phyloP scores from a whole-genome alignment of 768 basidiomycete species.

The button mushroom (Agaricus bisporus) region DNA sequence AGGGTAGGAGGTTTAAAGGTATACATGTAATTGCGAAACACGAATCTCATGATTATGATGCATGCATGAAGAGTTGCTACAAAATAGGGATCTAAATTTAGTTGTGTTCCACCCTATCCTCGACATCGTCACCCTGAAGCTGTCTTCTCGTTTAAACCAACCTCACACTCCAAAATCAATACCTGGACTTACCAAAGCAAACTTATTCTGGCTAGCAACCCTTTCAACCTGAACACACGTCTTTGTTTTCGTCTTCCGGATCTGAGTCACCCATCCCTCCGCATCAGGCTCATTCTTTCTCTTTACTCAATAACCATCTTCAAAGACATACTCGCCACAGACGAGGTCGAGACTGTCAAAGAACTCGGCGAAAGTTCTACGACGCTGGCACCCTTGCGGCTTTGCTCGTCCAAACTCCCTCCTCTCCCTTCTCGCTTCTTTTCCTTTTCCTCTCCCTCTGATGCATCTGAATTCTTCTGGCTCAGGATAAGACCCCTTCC shows the following conservation, averaged over 20 bases:
- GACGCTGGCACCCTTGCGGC: not conserved
- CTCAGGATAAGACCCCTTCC: not conserved
- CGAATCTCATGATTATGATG: too few species aligned
- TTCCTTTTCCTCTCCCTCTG: not conserved
- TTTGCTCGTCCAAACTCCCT: not conserved
- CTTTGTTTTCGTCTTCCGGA: not conserved
- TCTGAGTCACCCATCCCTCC: constrained; percentile 3
- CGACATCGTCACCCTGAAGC: constrained; percentile 3
- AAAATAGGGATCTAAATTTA: too few species aligned
- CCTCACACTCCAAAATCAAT: not conserved
- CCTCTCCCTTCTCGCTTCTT: not conserved
- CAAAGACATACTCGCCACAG: not conserved
- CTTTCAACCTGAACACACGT: not conserved
- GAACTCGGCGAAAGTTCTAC: constrained; percentile 4
- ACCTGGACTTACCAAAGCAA: constrained; percentile 1
- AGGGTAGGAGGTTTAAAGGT: too few species aligned
- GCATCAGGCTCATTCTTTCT: not conserved
- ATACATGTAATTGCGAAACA: too few species aligned
- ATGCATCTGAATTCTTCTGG: not conserved
- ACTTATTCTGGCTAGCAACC: not conserved
- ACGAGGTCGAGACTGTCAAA: not conserved
- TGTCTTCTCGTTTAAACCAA: not conserved
- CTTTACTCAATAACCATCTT: constrained; percentile 3
- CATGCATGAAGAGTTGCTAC: too few species aligned
- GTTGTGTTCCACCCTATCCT: too few species aligned